phyloP scores from a whole-genome alignment of 2,329 filamentous ascomycete genomes.

The Pseudofabraea citricarpa region DNA sequence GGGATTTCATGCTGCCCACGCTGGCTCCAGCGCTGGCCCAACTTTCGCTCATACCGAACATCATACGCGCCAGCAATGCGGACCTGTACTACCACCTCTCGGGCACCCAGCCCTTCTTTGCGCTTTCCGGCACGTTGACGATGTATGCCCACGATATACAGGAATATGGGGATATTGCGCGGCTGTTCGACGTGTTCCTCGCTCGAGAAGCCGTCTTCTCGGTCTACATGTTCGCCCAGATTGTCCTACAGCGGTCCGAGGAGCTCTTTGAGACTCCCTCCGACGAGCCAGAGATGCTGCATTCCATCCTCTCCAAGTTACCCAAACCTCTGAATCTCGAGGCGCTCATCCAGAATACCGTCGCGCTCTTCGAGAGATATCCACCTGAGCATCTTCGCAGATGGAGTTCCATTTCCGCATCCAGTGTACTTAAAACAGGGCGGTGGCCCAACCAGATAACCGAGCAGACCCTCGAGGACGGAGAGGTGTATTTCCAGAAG shows the following conservation, averaged over 20 bases:
- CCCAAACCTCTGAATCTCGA: constrained; percentile 80
- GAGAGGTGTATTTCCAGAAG: constrained; percentile 59
- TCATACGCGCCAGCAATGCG: constrained; percentile 69
- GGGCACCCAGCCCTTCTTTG: constrained; percentile 81
- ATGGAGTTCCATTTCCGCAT: constrained; percentile 68
- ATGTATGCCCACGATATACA: constrained; percentile 97
- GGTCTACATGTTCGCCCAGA: constrained; percentile 88
- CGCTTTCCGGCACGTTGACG: constrained; percentile 86
- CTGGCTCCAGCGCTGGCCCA: constrained; percentile 78
- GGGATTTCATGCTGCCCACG: constrained; percentile 95
- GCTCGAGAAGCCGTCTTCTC: constrained; percentile 83
- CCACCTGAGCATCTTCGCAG: constrained; percentile 69
- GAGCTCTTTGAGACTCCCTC: constrained; percentile 81
- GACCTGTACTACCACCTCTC: constrained; percentile 71
- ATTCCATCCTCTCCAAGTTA: constrained; percentile 81
- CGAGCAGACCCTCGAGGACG: constrained; percentile 59
- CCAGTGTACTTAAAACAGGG: constrained; percentile 84
- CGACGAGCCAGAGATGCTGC: constrained; percentile 89
- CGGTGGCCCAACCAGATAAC: constrained; percentile 44
- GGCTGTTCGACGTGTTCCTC: constrained; percentile 88
- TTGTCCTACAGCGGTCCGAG: constrained; percentile 72
- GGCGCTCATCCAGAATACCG: constrained; percentile 62
- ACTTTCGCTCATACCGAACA: constrained; percentile 79
- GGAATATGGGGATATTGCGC: constrained; percentile 80
- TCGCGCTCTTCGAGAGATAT: constrained; percentile 55